These are phyloP conservation scores for Citrus cavaleriei DNA, from an alignment of 345 rosid genomes.

Conservation along the genomic window DNA sequence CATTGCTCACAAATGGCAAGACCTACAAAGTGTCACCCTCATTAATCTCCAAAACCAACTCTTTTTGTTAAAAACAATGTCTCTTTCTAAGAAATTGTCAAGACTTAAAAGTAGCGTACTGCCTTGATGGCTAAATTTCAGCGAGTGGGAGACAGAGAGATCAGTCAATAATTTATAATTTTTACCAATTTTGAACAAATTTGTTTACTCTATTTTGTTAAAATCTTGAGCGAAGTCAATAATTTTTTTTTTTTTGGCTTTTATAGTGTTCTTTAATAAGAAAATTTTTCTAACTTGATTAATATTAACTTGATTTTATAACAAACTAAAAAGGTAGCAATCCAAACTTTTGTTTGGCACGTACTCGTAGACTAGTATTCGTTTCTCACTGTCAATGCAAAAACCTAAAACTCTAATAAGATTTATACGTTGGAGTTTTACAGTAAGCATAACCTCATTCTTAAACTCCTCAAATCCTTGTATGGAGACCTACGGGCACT, in stretches of 20 bases:
- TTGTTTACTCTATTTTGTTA: not conserved
- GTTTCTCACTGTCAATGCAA: too few relatives aligned
- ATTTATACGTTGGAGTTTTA: too few relatives aligned
- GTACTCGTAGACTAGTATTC: too few relatives aligned
- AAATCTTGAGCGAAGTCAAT: not conserved
- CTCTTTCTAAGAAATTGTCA: not conserved
- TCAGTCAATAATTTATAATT: not conserved
- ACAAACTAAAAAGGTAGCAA: too few relatives aligned
- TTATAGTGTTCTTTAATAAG: not conserved
- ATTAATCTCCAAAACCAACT: not conserved
- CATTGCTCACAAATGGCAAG: not conserved
- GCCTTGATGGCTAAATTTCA: not conserved
- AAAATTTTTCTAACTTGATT: not conserved
- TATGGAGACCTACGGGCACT: too few relatives aligned
- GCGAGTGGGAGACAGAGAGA: not conserved
- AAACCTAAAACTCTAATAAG: too few relatives aligned
- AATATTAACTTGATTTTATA: too few relatives aligned
- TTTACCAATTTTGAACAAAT: not conserved
- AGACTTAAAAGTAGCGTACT: not conserved
- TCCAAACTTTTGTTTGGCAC: too few relatives aligned
- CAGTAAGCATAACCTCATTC: too few relatives aligned
- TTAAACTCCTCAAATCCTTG: too few relatives aligned
- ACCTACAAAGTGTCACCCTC: not conserved
- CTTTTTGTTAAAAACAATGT: too few relatives aligned
- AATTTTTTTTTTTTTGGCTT: not conserved